Percentiles rank a stretch among this genome's conserved stretches.
These are phyloP conservation scores for Coemansia sp. DNA, from an alignment of 192 early-diverging fungal genomes.

Conservation along the genomic window DNA sequence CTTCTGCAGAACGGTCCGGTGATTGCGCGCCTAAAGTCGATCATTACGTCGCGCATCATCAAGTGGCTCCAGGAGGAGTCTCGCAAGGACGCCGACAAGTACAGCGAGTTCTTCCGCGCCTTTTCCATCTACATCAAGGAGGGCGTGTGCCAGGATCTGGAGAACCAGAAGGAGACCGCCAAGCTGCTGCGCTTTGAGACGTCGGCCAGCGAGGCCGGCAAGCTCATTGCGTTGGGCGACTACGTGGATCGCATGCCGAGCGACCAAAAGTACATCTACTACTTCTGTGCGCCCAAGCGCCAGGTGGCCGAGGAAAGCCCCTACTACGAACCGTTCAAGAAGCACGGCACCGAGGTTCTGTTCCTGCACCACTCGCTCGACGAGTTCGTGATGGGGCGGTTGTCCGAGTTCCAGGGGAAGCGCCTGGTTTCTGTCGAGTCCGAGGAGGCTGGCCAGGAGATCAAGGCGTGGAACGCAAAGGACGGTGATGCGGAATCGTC, in stretches of 20 bases:
- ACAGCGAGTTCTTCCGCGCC: slow-evolving; percentile 67
- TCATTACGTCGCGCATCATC: slow-evolving; percentile 84
- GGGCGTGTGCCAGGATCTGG: slow-evolving; percentile 84
- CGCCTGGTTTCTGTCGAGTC: slow-evolving; percentile 61
- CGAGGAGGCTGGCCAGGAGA: slow-evolving; percentile 68
- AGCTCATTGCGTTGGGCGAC: slow-evolving; percentile 63
- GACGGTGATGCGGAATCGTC: slow-evolving; percentile 45
- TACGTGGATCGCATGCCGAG: slow-evolving; percentile 90
- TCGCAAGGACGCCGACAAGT: slow-evolving; percentile 65
- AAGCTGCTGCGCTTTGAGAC: slow-evolving; percentile 81
- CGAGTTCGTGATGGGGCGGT: slow-evolving; percentile 73
- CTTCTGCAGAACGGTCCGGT: slow-evolving; percentile 87
- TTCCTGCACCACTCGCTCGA: slow-evolving; percentile 76
- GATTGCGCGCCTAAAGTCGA: slow-evolving; percentile 82
- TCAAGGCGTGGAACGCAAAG: slow-evolving; percentile 66
- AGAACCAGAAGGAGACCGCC: slow-evolving; percentile 70
- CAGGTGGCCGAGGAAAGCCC: slow-evolving; percentile 78
- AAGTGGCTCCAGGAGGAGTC: slow-evolving; percentile 79
- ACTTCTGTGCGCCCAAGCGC: slow-evolving; percentile 71
- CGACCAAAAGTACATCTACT: slow-evolving; percentile 89
- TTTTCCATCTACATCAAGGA: slow-evolving; percentile 81
- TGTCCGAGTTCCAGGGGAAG: slow-evolving; percentile 76
- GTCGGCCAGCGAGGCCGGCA: slow-evolving; percentile 55
- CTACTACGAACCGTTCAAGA: slow-evolving; percentile 87
- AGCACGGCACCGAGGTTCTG: slow-evolving; percentile 87